Percentiles rank a stretch among this genome's conserved stretches.
Evolutionary conservation across 1,139 yeast genomes (phyloP).

Genomic region (Arxiozyma slooffiae): DNA sequence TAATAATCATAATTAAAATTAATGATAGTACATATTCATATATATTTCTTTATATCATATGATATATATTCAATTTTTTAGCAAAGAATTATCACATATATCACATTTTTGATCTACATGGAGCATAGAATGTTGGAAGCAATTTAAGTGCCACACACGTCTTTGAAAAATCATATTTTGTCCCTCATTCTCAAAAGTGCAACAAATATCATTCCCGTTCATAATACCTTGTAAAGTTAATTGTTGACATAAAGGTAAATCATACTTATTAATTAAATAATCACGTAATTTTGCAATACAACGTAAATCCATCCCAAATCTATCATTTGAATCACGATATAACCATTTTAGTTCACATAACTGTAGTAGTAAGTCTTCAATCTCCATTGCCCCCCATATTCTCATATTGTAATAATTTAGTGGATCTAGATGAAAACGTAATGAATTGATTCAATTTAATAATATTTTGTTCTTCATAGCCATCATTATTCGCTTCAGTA

Average conservation of each 20-base stretch:
- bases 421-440: conserved; percentile 18
- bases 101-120: conserved; percentile 22
- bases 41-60: conserved; percentile 10
- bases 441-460: conserved; percentile 10
- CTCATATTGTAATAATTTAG: conserved; percentile 13
- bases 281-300: conserved; percentile 23
- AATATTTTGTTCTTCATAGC: not conserved
- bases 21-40: too few relatives aligned
- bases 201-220: conserved; percentile 11
- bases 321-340: conserved; percentile 19
- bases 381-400: conserved; percentile 17
- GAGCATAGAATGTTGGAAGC: conserved; percentile 24
- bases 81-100: conserved; percentile 14
- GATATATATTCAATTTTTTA: conserved; percentile 21
- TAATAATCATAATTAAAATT: too few relatives aligned
- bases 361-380: conserved; percentile 15
- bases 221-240: conserved; percentile 22
- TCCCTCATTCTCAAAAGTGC: not conserved
- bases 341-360: conserved; percentile 26
- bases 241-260: conserved; percentile 14
- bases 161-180: not conserved
- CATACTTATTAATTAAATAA: conserved; percentile 14
- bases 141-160: conserved; percentile 25
- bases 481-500: conserved; percentile 2
- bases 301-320: conserved; percentile 22